Base-by-base conservation (phyloP, 305 asterid species). In the Stenogyne calaminthoides region DNA sequence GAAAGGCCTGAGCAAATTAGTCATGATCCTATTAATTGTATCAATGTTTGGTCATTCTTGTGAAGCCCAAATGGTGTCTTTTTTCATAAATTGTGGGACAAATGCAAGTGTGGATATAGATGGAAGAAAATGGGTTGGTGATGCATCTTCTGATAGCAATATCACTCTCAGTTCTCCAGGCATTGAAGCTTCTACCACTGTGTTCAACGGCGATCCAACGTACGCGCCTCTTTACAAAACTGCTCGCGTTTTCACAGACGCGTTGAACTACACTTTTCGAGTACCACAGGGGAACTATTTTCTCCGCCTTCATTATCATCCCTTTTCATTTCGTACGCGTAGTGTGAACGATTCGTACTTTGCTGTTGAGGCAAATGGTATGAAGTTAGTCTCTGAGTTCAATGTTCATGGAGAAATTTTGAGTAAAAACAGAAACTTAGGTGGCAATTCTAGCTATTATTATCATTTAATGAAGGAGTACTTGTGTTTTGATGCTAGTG, bases 121-220 rank as follows among this genome's bases (percentile, higher is more conserved):
- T 73, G 96, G 94, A 40, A 84, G 94, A 70, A 86, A 77, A 76
- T 91, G 97, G 97, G 49, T 85, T 40, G 96, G 94, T 52, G 97
- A 91, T 46, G 34, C 82, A 2, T 71, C 80, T 25, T 29, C 78
- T 37, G 88, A 84, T n/a, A 85, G 76, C 76, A 89, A 91, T 67
- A 72, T 89, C 70, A 86, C 89, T 61, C 77, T 91, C 59, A 88
- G 84, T 71, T 77, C 85, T 64, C 85, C 84, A 14, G 90, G 91
- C 37, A 75, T 85, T 36, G 97, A 85, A 71, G 94, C 88, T 64
- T 83, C 82, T 15, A 77, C 88, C 14, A 58, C 72, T 18, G 22
- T 64, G 3, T 71, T 72, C 80, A 71, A 62, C 68, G 91, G 90
- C 14, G 88, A 91, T 64, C 61, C 82, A 47, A 65, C 47, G 4